Evolutionary conservation across 2,329 filamentous ascomycete genomes (phyloP).

Genomic region (Chlorencoelia australis): DNA sequence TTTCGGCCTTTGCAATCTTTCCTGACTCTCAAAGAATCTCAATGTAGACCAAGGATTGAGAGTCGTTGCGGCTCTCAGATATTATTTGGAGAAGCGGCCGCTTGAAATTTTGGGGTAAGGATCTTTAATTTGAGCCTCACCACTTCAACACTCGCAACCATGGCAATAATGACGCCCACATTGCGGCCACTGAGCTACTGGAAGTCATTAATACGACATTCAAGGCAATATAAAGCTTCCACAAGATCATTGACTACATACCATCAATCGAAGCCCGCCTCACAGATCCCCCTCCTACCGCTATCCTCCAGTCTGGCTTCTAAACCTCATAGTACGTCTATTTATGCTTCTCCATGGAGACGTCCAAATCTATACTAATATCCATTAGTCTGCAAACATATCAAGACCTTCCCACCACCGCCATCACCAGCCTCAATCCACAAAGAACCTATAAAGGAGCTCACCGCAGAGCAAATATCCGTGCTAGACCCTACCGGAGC

Average conservation of each 20-base stretch:
- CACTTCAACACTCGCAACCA: conserved; percentile 12
- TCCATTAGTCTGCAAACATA: conserved; percentile 32
- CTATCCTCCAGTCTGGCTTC: conserved; percentile 7
- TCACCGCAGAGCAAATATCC: conserved; percentile 60
- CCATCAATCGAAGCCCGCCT: conserved; percentile 30
- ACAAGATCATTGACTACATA: conserved; percentile 41
- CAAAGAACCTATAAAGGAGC: conserved; percentile 56
- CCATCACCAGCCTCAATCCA: conserved; percentile 44
- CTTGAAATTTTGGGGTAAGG: too few species aligned
- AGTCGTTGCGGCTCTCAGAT: background rate
- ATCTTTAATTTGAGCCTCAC: conserved; percentile 12
- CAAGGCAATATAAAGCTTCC: conserved; percentile 38
- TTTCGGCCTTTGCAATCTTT: conserved; percentile 2
- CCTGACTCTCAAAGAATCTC: background rate
- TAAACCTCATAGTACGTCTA: conserved; percentile 10
- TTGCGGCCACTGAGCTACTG: conserved; percentile 62
- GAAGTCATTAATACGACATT: conserved; percentile 52
- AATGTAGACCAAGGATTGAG: background rate
- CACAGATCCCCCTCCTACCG: conserved; percentile 8
- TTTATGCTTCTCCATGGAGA: background rate
- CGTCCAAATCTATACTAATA: conserved; percentile 6
- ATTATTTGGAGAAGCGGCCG: too few species aligned
- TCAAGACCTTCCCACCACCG: conserved; percentile 42
- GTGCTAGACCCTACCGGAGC: conserved; percentile 77
- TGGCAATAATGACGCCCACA: conserved; percentile 27